Conservation (phyloP, 805 yeast genomes). For the Lachancea quebecensis region DNA sequence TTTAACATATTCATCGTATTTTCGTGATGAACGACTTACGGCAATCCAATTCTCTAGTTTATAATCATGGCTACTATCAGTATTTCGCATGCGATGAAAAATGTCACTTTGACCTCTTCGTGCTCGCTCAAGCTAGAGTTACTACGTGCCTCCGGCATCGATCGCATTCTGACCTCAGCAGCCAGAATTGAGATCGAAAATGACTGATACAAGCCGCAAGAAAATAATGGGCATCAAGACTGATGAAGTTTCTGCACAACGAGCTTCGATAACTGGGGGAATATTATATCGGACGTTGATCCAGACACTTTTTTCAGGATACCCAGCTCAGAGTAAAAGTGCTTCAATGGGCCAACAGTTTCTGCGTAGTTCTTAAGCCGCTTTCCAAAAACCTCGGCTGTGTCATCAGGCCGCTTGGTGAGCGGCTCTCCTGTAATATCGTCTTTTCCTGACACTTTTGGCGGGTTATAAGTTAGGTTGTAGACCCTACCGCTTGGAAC, state of each 20-base stretch:
- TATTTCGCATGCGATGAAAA: too few species aligned
- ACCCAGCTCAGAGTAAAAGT: slow-evolving; percentile 46
- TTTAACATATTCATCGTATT: background rate
- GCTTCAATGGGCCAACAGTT: slow-evolving; percentile 57
- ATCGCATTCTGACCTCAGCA: too few species aligned
- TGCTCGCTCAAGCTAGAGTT: too few species aligned
- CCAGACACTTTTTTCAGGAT: slow-evolving; percentile 58
- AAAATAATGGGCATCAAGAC: background rate
- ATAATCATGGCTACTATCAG: too few species aligned
- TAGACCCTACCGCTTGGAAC: slow-evolving; percentile 79
- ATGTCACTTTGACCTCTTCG: too few species aligned
- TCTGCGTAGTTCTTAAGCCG: slow-evolving; percentile 57
- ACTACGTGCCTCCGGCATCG: too few species aligned
- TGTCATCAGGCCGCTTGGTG: slow-evolving; percentile 76
- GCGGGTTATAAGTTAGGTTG: slow-evolving; percentile 83
- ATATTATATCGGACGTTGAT: slow-evolving; percentile 75
- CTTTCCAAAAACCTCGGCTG: slow-evolving; percentile 59
- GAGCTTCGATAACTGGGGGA: slow-evolving; percentile 53
- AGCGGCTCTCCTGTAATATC: slow-evolving; percentile 88
- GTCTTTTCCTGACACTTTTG: slow-evolving; percentile 71
- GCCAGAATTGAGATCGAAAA: background rate
- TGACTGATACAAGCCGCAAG: background rate
- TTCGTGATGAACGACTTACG: too few species aligned
- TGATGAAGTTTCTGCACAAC: slow-evolving; percentile 21
- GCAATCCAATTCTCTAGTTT: too few species aligned